Evolutionary conservation across 805 yeast species (phyloP).

Genomic region (Cyberlindnera suaveolens): DNA sequence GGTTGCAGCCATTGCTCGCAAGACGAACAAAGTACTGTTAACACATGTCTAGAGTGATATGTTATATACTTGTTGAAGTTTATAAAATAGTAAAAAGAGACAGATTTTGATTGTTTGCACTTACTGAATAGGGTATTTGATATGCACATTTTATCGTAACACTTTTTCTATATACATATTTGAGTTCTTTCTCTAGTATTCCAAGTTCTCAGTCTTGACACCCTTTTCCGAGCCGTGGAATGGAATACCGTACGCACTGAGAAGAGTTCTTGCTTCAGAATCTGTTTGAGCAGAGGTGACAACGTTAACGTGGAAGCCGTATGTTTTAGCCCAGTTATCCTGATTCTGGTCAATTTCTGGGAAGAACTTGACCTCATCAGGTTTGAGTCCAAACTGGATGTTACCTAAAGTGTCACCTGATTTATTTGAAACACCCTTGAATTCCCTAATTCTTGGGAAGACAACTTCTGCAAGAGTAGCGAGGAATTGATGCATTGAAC

Average conservation of each 20-base stretch:
- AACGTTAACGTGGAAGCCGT: conserved; percentile 79
- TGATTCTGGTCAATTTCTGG: conserved; percentile 91
- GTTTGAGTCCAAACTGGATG: conserved; percentile 74
- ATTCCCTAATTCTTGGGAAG: conserved; percentile 87
- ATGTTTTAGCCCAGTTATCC: conserved; percentile 82
- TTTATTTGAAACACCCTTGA: conserved; percentile 65
- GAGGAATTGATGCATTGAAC: conserved; percentile 79
- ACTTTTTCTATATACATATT: conserved; percentile 1
- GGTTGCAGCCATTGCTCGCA: conserved; percentile 76
- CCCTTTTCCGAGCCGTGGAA: conserved; percentile 50
- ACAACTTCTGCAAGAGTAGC: conserved; percentile 87
- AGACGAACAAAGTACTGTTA: conserved; percentile 34
- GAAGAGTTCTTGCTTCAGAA: conserved; percentile 77
- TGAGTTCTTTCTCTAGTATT: conserved; percentile 6
- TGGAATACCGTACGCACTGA: conserved; percentile 80
- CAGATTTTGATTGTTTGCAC: no score
- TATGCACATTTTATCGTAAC: no score
- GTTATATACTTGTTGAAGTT: no score
- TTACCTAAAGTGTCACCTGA: conserved; percentile 86
- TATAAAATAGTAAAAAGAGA: no score
- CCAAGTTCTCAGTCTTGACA: conserved; percentile 20
- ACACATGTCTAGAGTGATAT: conserved; percentile 20
- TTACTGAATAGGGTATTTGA: no score
- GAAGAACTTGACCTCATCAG: conserved; percentile 72
- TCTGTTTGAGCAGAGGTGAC: conserved; percentile 89